Percentiles rank a stretch among this genome's conserved stretches.
Conservation (phyloP, 306 rosid genomes). For the Pyrus pyrifolia region DNA sequence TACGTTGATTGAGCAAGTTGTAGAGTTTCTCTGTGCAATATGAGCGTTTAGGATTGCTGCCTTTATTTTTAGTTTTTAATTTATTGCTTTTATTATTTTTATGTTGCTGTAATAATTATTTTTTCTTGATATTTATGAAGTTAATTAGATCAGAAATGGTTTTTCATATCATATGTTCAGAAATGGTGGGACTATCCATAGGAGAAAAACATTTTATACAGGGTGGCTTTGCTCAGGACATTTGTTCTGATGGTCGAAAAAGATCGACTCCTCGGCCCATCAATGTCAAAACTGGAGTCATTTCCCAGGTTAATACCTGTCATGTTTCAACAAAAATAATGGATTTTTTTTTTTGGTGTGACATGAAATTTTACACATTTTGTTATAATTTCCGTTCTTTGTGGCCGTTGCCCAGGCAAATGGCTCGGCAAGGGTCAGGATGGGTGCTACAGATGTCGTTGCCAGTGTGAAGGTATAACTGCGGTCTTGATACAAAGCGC, state of each 20-base stretch:
- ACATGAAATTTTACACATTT: background rate
- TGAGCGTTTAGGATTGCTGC: background rate
- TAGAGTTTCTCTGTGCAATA: background rate
- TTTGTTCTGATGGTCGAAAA: conserved; percentile 78
- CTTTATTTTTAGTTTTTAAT: too few relatives aligned
- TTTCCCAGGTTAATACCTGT: conserved; percentile 46
- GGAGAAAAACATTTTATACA: conserved; percentile 66
- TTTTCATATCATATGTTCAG: background rate
- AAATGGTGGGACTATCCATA: conserved; percentile 66
- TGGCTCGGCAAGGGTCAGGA: conserved; percentile 79
- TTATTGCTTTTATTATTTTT: background rate
- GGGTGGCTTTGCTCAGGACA: conserved; percentile 83
- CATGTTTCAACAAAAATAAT: background rate
- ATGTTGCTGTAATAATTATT: background rate
- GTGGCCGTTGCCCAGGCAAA: conserved; percentile 47
- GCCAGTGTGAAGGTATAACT: conserved; percentile 75
- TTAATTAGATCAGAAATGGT: background rate
- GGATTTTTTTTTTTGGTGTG: background rate
- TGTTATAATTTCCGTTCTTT: conserved; percentile 1
- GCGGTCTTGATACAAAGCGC: background rate
- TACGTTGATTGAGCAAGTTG: background rate
- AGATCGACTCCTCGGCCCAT: conserved; percentile 52
- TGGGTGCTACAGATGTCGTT: conserved; percentile 77
- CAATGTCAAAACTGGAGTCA: conserved; percentile 67
- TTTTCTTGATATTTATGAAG: background rate